Conservation (phyloP, 2,329 filamentous ascomycete species). For the Aspergillus thermomutatus region DNA sequence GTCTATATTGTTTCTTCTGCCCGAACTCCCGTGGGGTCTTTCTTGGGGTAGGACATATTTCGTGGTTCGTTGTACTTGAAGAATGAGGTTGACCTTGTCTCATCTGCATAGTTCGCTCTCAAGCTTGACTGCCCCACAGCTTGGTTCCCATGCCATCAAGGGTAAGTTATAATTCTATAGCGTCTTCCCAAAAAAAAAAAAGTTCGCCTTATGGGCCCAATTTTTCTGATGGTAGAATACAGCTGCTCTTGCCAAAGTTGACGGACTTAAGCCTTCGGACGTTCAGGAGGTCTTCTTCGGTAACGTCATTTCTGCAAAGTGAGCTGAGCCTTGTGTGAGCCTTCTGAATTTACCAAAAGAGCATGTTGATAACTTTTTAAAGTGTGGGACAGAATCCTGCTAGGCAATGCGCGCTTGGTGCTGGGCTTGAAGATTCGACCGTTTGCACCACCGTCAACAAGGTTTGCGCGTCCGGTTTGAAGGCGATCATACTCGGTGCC, state of each 20-base stretch:
- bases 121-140: conserved; percentile 77
- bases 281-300: conserved; percentile 97
- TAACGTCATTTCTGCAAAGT: conserved; percentile 97
- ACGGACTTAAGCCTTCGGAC: conserved; percentile 80
- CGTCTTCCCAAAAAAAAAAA: not conserved
- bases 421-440: conserved; percentile 75
- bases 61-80: conserved; percentile 3
- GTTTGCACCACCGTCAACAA: conserved; percentile 97
- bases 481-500: conserved; percentile 89
- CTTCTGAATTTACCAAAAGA: not conserved
- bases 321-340: conserved; percentile 30
- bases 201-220: not conserved
- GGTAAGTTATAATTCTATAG: conserved; percentile 50
- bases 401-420: conserved; percentile 86
- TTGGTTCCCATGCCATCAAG: conserved; percentile 91
- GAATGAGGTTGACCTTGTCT: conserved; percentile 11
- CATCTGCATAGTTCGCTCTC: conserved; percentile 68
- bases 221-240: conserved; percentile 14
- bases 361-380: conserved; percentile 12
- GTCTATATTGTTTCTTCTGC: conserved; percentile 95
- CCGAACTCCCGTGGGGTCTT: conserved; percentile 88
- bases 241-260: conserved; percentile 79
- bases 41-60: conserved; percentile 69
- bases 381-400: conserved; percentile 96
- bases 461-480: conserved; percentile 93